Conservation (phyloP, 495 filamentous ascomycete genomes). For the Aspergillus leporis region DNA sequence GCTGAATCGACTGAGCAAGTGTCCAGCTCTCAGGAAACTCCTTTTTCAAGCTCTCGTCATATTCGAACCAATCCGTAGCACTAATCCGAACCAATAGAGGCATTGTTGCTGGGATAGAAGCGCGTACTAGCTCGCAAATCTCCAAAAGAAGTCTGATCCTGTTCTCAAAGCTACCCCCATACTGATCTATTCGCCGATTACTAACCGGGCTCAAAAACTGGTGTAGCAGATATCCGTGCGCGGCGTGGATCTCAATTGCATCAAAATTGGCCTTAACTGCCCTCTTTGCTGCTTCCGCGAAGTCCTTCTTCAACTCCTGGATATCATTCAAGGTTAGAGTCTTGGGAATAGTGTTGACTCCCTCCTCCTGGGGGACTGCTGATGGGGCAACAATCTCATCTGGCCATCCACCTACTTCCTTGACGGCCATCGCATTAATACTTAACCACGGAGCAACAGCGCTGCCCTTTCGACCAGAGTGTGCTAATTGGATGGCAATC, state of each 20-base stretch:
- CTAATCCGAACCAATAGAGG: slow-evolving; percentile 59
- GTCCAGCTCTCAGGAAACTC: slow-evolving; percentile 53
- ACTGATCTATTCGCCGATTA: slow-evolving; percentile 56
- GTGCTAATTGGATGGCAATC: slow-evolving; percentile 64
- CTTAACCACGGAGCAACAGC: slow-evolving; percentile 54
- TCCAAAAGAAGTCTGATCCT: slow-evolving; percentile 51
- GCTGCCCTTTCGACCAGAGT: slow-evolving; percentile 67
- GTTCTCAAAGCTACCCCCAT: slow-evolving; percentile 58
- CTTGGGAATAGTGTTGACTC: slow-evolving; percentile 48
- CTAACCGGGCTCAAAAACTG: slow-evolving; percentile 59
- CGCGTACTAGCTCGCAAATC: slow-evolving; percentile 47
- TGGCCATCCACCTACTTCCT: slow-evolving; percentile 60
- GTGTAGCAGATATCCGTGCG: slow-evolving; percentile 60
- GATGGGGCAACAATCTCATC: slow-evolving; percentile 56
- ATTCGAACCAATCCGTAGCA: slow-evolving; percentile 54
- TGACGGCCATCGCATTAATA: slow-evolving; percentile 29
- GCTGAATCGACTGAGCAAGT: slow-evolving; percentile 42
- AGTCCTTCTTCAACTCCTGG: slow-evolving; percentile 47
- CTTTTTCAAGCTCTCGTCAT: slow-evolving; percentile 34
- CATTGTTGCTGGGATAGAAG: slow-evolving; percentile 53
- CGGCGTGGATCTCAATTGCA: slow-evolving; percentile 50
- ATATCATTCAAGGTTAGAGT: slow-evolving; percentile 51
- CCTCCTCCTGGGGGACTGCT: slow-evolving; percentile 45
- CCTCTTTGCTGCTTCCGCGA: slow-evolving; percentile 45
- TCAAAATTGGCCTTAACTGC: slow-evolving; percentile 51